These are phyloP conservation scores for Neurospora sp. DNA, from an alignment of 495 filamentous ascomycete species.

Conservation along the genomic window DNA sequence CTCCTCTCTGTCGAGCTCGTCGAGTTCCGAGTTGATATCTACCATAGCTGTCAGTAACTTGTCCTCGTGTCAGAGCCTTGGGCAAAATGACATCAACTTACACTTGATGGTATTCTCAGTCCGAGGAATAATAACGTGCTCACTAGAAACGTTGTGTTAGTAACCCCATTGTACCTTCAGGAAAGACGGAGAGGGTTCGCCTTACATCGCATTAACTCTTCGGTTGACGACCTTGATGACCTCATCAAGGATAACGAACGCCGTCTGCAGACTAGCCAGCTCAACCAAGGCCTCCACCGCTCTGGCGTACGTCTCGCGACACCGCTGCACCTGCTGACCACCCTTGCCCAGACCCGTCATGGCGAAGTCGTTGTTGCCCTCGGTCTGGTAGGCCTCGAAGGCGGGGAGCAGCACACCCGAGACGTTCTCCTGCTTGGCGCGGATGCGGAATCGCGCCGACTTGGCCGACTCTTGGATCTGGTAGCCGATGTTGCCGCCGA, in stretches of 20 bases:
- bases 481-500: conserved; percentile 90
- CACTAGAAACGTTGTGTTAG: conserved; percentile 29
- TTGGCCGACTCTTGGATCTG: conserved; percentile 96
- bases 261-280: conserved; percentile 92
- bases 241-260: conserved; percentile 95
- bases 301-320: conserved; percentile 92
- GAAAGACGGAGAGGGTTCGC: not conserved
- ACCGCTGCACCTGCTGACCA: conserved; percentile 91
- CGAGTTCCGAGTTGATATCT: conserved; percentile 98
- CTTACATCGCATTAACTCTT: conserved; percentile 93
- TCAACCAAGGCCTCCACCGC: conserved; percentile 96
- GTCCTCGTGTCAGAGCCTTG: not conserved
- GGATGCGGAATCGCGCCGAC: conserved; percentile 79
- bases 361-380: conserved; percentile 91
- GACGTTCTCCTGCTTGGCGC: conserved; percentile 96
- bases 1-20: conserved; percentile 96
- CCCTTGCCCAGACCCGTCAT: conserved; percentile 94
- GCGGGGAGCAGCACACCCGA: conserved; percentile 87
- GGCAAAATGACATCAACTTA: conserved; percentile 25
- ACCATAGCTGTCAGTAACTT: not conserved
- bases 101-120: conserved; percentile 99
- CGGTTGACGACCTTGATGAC: conserved; percentile 99
- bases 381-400: conserved; percentile 79
- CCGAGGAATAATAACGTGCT: conserved; percentile 95
- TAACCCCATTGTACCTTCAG: not conserved